Evolutionary conservation across 345 rosid species (phyloP).

Genomic region (Acer saccharum): DNA sequence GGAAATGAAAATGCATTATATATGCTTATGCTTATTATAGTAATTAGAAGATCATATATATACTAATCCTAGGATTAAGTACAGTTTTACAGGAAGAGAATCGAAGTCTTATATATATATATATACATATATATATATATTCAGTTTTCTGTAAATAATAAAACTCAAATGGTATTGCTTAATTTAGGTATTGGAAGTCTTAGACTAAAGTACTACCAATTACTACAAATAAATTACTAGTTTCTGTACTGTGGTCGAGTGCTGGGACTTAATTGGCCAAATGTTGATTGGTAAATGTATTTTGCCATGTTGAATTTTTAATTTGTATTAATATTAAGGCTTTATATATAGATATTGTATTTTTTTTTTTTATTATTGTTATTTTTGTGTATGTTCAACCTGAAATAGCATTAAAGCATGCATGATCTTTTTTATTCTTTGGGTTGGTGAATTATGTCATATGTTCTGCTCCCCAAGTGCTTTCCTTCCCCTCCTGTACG

Average conservation of each 20-base stretch:
- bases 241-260: slow-evolving; percentile 31
- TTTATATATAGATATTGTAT: slow-evolving; percentile 23
- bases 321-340: slow-evolving; percentile 22
- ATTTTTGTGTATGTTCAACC: background rate
- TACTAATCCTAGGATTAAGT: slow-evolving; percentile 50
- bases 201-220: slow-evolving; percentile 22
- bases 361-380: slow-evolving; percentile 3
- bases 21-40: slow-evolving; percentile 12
- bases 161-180: slow-evolving; percentile 47
- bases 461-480: background rate
- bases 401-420: background rate
- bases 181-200: slow-evolving; percentile 24
- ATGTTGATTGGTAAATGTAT: slow-evolving; percentile 29
- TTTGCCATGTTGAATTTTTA: slow-evolving; percentile 19
- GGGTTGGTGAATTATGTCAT: background rate
- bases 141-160: slow-evolving; percentile 64
- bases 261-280: slow-evolving; percentile 28
- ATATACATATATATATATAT: background rate
- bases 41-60: slow-evolving; percentile 27
- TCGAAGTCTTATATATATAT: slow-evolving; percentile 16
- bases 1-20: slow-evolving; percentile 58
- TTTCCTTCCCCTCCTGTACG: background rate
- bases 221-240: slow-evolving; percentile 30
- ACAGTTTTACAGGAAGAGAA: slow-evolving; percentile 33
- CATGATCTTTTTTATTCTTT: background rate